Conservation (phyloP, 768 basidiomycete species). For the Brasilioporus rufonigricans region DNA sequence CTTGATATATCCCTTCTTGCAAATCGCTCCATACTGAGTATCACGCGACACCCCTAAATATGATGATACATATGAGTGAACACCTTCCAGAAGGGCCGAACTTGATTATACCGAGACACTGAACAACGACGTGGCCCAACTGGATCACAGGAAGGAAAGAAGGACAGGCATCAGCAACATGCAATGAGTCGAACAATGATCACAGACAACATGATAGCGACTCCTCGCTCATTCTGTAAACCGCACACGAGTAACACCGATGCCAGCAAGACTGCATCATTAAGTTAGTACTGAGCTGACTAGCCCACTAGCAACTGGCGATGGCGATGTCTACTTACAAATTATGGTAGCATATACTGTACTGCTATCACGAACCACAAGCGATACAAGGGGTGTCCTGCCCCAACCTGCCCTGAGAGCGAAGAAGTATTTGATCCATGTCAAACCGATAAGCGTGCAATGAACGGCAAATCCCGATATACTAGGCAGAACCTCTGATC, state of each 20-base stretch:
- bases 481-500: background rate
- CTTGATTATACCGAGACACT: slow-evolving; percentile 20
- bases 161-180: background rate
- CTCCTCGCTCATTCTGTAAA: background rate
- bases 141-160: background rate
- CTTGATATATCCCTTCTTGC: background rate
- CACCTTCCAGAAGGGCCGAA: slow-evolving; percentile 18
- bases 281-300: background rate
- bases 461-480: slow-evolving; percentile 13
- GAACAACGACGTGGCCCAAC: slow-evolving; percentile 14
- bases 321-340: slow-evolving; percentile 7
- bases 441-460: slow-evolving; percentile 15
- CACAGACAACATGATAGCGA: slow-evolving; percentile 10
- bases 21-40: slow-evolving; percentile 25
- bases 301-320: background rate
- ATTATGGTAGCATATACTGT: slow-evolving; percentile 4
- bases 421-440: slow-evolving; percentile 16
- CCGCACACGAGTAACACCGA: background rate
- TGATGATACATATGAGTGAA: background rate
- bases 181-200: background rate
- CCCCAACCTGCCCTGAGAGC: slow-evolving; percentile 16
- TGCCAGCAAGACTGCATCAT: background rate
- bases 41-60: slow-evolving; percentile 24
- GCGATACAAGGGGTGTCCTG: slow-evolving; percentile 18
- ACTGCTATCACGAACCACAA: slow-evolving; percentile 17